phyloP scores from a whole-genome alignment of 495 filamentous ascomycete species.

The Melanomma pulvis-pyrius region DNA sequence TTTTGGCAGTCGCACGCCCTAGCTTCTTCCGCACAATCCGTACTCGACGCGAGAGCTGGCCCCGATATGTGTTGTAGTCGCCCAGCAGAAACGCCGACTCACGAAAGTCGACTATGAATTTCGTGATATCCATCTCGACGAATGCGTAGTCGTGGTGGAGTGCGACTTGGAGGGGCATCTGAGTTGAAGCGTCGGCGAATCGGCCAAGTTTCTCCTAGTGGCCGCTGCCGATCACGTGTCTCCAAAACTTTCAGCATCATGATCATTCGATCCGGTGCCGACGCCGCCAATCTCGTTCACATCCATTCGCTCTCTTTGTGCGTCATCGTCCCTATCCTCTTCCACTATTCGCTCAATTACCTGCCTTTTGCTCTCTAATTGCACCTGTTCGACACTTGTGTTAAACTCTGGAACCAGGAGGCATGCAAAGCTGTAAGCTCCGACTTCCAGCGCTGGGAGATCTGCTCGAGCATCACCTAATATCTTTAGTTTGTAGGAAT shows the following conservation, averaged over 20 bases:
- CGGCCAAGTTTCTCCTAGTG: background rate
- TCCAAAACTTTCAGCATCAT: constrained; percentile 15
- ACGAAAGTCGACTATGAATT: constrained; percentile 72
- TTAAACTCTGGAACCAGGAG: constrained; percentile 14
- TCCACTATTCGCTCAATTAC: background rate
- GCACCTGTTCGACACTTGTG: background rate
- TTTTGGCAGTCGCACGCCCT: constrained; percentile 76
- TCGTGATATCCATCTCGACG: constrained; percentile 82
- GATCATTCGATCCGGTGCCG: background rate
- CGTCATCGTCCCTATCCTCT: constrained; percentile 3
- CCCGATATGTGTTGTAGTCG: constrained; percentile 84
- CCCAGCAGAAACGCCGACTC: constrained; percentile 83
- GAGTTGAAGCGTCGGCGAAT: background rate
- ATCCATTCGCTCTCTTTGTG: background rate
- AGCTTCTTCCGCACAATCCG: constrained; percentile 84
- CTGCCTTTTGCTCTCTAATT: background rate
- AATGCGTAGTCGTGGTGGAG: background rate
- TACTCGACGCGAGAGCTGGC: constrained; percentile 76
- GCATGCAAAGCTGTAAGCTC: constrained; percentile 29
- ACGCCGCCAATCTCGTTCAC: background rate
- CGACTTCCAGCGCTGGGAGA: background rate
- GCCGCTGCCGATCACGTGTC: constrained; percentile 13
- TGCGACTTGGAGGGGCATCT: constrained; percentile 3
- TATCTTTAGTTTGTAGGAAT: background rate
- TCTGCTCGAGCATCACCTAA: background rate